These are phyloP conservation scores for Volvox carteri DNA, from an alignment of 163 green algal species.

Conservation along the genomic window DNA sequence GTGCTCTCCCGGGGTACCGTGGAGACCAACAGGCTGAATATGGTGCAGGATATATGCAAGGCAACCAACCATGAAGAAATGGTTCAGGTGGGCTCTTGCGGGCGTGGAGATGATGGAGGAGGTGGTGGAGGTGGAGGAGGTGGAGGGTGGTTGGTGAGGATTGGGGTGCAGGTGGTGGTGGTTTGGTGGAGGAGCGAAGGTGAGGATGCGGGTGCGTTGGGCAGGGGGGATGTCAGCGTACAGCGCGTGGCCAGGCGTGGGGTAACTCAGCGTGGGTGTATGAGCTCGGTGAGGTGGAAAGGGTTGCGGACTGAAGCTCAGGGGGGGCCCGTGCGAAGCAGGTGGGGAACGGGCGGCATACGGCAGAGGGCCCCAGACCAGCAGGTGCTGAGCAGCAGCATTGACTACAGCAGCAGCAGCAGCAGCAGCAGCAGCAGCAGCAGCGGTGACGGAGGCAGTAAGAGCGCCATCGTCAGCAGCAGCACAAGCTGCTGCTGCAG, in stretches of 20 bases:
- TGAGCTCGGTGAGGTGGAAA: no score
- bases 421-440: neutral
- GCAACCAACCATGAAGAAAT: conserved; percentile 15
- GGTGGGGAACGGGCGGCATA: no score
- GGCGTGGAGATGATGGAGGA: no score
- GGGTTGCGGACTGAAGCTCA: no score
- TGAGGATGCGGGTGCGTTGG: neutral
- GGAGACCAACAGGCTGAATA: neutral
- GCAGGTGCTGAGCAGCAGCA: neutral
- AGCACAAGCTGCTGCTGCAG: neutral
- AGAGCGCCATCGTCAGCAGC: neutral
- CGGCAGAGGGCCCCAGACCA: no score
- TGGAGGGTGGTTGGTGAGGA: neutral
- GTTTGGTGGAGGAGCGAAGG: neutral
- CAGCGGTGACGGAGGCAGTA: no score
- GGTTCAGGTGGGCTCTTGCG: neutral
- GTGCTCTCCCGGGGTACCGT: neutral
- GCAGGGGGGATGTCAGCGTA: no score
- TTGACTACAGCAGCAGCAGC: neutral
- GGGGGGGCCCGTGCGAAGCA: no score
- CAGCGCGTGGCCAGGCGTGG: no score
- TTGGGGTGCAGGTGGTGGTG: neutral
- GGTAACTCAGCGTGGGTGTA: no score
- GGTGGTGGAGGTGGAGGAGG: neutral
- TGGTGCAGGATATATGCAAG: neutral